phyloP scores from a whole-genome alignment of 345 rosid species.

The Crucihimalaya himalaica region DNA sequence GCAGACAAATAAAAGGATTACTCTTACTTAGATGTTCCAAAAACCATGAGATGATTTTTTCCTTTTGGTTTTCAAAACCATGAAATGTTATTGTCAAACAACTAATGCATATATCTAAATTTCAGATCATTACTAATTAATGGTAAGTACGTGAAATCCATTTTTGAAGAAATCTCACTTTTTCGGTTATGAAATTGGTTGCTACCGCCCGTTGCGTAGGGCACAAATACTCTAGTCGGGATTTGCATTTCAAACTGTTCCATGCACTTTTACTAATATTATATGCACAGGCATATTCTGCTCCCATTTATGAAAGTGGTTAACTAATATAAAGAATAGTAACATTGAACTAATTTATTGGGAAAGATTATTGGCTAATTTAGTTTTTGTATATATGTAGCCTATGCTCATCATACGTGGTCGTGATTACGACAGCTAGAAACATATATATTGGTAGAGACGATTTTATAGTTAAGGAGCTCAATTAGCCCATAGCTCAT shows the following conservation, averaged over 20 bases:
- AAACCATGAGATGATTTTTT: neutral
- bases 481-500: neutral
- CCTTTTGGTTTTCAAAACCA: neutral
- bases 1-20: neutral
- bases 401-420: constrained; percentile 9
- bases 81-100: neutral
- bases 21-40: neutral
- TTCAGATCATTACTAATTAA: neutral
- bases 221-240: constrained; percentile 17
- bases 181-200: constrained; percentile 26
- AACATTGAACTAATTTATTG: neutral
- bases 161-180: neutral
- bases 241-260: neutral
- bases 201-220: constrained; percentile 25
- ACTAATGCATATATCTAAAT: neutral
- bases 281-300: constrained; percentile 25
- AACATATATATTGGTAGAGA: neutral
- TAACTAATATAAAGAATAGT: no score
- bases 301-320: constrained; percentile 9
- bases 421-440: neutral
- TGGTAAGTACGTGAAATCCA: neutral
- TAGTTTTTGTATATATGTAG: neutral
- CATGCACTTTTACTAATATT: constrained; percentile 10
- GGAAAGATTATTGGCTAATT: no score
- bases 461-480: neutral